phyloP scores from a whole-genome alignment of 2,329 filamentous ascomycete genomes.

The Esteya vermicola region DNA sequence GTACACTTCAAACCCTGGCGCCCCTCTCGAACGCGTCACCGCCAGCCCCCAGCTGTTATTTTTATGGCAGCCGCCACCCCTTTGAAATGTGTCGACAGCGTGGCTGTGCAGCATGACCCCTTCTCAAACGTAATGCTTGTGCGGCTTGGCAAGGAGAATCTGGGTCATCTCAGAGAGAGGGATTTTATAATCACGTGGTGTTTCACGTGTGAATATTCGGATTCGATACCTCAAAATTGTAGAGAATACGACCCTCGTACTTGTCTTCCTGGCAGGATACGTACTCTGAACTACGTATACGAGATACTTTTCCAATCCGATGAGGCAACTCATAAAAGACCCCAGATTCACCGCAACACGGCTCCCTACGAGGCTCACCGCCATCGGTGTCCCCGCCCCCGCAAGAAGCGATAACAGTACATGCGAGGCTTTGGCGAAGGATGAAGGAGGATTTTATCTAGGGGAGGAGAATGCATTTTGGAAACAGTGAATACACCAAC shows the following conservation, averaged over 20 bases:
- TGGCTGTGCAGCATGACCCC: neutral
- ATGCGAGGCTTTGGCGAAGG: no score
- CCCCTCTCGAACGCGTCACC: conserved; percentile 2
- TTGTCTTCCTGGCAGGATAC: no score
- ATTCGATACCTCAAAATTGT: no score
- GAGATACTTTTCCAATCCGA: no score
- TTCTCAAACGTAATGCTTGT: neutral
- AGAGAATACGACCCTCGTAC: no score
- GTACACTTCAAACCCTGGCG: no score
- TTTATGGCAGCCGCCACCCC: neutral
- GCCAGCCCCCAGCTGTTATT: neutral
- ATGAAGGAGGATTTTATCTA: no score
- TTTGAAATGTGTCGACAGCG: neutral
- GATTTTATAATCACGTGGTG: neutral
- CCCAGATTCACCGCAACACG: neutral
- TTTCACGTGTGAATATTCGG: no score
- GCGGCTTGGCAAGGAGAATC: neutral
- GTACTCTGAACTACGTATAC: no score
- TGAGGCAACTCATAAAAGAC: no score
- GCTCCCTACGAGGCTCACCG: neutral
- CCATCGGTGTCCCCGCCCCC: neutral
- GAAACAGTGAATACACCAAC: no score
- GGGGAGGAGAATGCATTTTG: no score
- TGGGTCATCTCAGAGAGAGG: neutral
- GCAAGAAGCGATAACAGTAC: neutral